These are phyloP conservation scores for Tuber calosporum DNA, from an alignment of 495 filamentous ascomycete species.

Conservation along the genomic window DNA sequence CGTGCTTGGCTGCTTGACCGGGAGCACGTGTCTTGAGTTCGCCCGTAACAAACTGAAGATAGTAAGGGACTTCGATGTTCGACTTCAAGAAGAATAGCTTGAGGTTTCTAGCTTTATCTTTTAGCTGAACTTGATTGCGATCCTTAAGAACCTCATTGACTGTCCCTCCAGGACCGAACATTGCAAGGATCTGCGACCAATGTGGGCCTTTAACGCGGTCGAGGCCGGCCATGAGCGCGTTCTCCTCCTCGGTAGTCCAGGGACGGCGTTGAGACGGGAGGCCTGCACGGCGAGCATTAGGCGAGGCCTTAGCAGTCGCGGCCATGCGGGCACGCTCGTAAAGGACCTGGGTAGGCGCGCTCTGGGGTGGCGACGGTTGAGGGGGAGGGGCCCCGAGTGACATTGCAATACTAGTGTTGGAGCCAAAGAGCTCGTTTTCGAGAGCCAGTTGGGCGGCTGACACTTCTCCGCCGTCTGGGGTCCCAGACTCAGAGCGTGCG, in stretches of 20 bases:
- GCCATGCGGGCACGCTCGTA: conserved; percentile 78
- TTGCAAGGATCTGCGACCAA: conserved; percentile 86
- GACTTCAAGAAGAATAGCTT: conserved; percentile 95
- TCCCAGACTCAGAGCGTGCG: conserved; percentile 22
- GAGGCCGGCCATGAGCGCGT: conserved; percentile 83
- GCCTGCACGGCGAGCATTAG: conserved; percentile 64
- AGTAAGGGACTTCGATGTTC: conserved; percentile 85
- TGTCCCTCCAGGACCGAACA: conserved; percentile 77
- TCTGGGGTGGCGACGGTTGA: conserved; percentile 54
- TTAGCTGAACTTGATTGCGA: conserved; percentile 88
- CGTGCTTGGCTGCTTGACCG: conserved; percentile 69
- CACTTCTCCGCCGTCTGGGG: conserved; percentile 18
- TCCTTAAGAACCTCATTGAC: conserved; percentile 83
- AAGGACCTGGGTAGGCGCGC: conserved; percentile 66
- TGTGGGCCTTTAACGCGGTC: conserved; percentile 89
- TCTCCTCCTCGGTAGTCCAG: conserved; percentile 87
- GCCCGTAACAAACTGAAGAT: conserved; percentile 82
- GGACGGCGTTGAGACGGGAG: conserved; percentile 77
- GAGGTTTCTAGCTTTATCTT: conserved; percentile 89
- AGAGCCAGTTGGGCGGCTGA: conserved; percentile 25
- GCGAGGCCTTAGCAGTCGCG: conserved; percentile 70
- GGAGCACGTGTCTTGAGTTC: conserved; percentile 90
- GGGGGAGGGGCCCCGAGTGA: conserved; percentile 40
- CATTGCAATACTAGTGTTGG: conserved; percentile 40
- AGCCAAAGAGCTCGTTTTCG: conserved; percentile 37